phyloP scores from a whole-genome alignment of 2,329 filamentous ascomycete genomes.

The Xylariaceae sp. region DNA sequence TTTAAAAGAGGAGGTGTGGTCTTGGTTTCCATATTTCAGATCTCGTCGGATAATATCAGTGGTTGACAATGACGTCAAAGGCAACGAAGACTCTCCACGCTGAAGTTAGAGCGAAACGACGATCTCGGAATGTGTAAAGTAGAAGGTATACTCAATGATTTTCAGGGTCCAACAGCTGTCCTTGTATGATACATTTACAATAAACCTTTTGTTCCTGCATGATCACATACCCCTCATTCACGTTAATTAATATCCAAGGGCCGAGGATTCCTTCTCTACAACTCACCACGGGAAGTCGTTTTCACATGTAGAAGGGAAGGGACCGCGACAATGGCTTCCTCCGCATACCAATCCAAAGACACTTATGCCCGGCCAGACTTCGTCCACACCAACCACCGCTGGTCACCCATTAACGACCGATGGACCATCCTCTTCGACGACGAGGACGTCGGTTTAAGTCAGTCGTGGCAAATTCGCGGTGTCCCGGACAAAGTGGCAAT shows the following conservation, averaged over 20 bases:
- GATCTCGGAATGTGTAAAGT: slow-evolving; percentile 4
- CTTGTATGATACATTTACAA: not conserved
- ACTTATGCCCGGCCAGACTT: slow-evolving; percentile 64
- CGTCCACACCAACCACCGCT: slow-evolving; percentile 49
- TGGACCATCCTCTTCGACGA: slow-evolving; percentile 67
- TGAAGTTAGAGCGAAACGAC: slow-evolving; percentile 4
- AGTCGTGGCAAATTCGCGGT: slow-evolving; percentile 50
- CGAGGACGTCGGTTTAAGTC: slow-evolving; percentile 50
- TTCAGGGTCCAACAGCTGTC: slow-evolving; percentile 5
- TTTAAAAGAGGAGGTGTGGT: not conserved
- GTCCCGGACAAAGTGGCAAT: slow-evolving; percentile 42
- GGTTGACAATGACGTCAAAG: slow-evolving; percentile 29
- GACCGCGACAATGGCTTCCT: no score
- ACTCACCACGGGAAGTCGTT: no score
- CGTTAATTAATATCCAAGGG: not conserved
- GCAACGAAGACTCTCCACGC: slow-evolving; percentile 7
- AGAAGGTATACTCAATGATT: slow-evolving; percentile 16
- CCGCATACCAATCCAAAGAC: slow-evolving; percentile 29
- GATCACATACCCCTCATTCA: not conserved
- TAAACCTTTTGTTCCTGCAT: not conserved
- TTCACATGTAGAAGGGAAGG: no score
- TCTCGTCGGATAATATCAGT: slow-evolving; percentile 15
- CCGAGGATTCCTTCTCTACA: no score
- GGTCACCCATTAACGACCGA: slow-evolving; percentile 58
- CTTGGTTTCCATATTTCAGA: slow-evolving; percentile 26